phyloP scores from a whole-genome alignment of 2,329 filamentous ascomycete species.

The Talaromyces sp. region DNA sequence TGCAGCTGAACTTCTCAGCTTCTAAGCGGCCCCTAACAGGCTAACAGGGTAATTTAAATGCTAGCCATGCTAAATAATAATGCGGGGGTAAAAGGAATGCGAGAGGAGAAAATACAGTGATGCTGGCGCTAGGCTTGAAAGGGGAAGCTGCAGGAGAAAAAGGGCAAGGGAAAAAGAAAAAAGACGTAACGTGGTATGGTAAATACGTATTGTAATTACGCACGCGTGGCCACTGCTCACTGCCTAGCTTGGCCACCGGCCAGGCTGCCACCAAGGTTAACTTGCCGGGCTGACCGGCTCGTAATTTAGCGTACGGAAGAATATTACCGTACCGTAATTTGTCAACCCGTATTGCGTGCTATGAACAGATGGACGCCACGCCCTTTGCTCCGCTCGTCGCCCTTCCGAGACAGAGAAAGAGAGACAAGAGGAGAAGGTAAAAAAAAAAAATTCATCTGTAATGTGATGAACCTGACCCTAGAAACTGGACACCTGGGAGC shows the following conservation, averaged over 20 bases:
- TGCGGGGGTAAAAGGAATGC: background rate
- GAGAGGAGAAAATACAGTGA: background rate
- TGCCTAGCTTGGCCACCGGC: too few species aligned
- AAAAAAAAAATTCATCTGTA: background rate
- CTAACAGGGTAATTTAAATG: too few species aligned
- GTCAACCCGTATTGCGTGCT: background rate
- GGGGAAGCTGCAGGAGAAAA: background rate
- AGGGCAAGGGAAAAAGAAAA: background rate
- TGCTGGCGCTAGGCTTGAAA: background rate
- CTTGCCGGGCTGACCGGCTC: background rate
- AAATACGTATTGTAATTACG: background rate
- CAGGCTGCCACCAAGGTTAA: background rate
- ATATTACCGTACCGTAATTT: background rate
- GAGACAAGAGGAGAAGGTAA: background rate
- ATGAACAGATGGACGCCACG: background rate
- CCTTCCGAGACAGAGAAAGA: slow-evolving; percentile 1
- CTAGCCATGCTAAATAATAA: background rate
- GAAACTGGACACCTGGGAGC: background rate
- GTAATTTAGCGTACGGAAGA: background rate
- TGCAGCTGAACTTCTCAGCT: background rate
- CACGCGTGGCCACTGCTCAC: background rate
- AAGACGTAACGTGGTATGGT: background rate
- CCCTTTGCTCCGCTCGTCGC: background rate
- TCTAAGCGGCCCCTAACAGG: too few species aligned
- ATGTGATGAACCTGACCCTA: background rate